Evolutionary conservation across 768 basidiomycete genomes (phyloP).

Genomic region (Cystofilobasidium ferigula): DNA sequence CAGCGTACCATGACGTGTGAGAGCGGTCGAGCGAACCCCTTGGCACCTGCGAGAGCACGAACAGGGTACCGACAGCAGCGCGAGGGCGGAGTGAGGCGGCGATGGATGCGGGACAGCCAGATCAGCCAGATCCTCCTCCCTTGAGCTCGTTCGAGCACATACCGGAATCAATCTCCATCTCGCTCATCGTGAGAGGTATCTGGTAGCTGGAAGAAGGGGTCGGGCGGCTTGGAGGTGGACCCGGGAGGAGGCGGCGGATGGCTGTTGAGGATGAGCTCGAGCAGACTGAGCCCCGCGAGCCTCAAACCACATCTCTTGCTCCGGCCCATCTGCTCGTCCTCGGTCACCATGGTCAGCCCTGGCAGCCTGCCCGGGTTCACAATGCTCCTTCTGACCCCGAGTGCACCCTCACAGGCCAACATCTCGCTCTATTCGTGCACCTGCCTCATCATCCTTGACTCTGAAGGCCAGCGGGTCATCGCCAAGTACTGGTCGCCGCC

Average conservation of each 20-base stretch:
- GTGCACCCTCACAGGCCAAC: conserved; percentile 47
- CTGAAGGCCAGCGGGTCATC: conserved; percentile 87
- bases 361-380: too few relatives aligned
- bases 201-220: background rate
- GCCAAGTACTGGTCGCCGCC: conserved; percentile 88
- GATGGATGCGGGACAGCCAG: too few relatives aligned
- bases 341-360: background rate
- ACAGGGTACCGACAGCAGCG: background rate
- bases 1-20: background rate
- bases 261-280: background rate
- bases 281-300: too few relatives aligned
- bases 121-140: too few relatives aligned
- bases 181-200: background rate
- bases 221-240: background rate
- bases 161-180: conserved; percentile 1
- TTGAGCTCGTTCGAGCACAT: too few relatives aligned
- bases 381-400: too few relatives aligned
- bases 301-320: background rate
- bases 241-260: background rate
- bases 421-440: conserved; percentile 77
- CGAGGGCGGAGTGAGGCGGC: background rate
- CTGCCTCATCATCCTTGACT: conserved; percentile 82
- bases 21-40: background rate
- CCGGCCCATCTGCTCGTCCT: background rate
- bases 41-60: background rate